Conservation (phyloP, 805 yeast genomes). For the Spathaspora hagerdaliae region DNA sequence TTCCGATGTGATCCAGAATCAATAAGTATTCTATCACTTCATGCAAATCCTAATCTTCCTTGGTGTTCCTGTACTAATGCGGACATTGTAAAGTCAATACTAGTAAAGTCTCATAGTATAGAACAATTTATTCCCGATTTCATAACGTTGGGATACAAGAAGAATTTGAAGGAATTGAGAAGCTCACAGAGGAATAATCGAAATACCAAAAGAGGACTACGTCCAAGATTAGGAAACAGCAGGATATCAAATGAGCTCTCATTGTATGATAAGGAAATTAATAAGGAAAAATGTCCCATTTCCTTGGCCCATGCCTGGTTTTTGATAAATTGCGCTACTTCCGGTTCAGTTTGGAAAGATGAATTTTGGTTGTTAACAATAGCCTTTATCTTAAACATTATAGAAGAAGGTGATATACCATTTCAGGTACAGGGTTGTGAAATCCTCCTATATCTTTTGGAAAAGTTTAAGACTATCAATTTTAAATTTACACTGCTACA, state of each 20-base stretch:
- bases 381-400: background rate
- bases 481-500: background rate
- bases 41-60: slow-evolving; percentile 26
- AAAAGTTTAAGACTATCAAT: background rate
- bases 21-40: slow-evolving; percentile 12
- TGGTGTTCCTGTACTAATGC: slow-evolving; percentile 20
- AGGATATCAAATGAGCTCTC: slow-evolving; percentile 13
- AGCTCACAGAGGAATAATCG: background rate
- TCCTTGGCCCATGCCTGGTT: slow-evolving; percentile 2
- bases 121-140: background rate
- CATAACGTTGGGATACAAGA: slow-evolving; percentile 1
- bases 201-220: slow-evolving; percentile 4
- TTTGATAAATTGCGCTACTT: background rate
- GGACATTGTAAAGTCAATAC: slow-evolving; percentile 4
- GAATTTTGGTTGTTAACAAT: background rate
- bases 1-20: background rate
- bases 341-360: background rate
- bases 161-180: background rate
- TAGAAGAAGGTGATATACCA: background rate
- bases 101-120: background rate
- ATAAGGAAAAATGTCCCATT: background rate
- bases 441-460: background rate
- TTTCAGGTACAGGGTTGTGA: slow-evolving; percentile 2
- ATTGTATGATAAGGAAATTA: background rate
- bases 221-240: slow-evolving; percentile 19